Conservation (phyloP, 345 rosid genomes). For the Eucalyptus cloeziana region DNA sequence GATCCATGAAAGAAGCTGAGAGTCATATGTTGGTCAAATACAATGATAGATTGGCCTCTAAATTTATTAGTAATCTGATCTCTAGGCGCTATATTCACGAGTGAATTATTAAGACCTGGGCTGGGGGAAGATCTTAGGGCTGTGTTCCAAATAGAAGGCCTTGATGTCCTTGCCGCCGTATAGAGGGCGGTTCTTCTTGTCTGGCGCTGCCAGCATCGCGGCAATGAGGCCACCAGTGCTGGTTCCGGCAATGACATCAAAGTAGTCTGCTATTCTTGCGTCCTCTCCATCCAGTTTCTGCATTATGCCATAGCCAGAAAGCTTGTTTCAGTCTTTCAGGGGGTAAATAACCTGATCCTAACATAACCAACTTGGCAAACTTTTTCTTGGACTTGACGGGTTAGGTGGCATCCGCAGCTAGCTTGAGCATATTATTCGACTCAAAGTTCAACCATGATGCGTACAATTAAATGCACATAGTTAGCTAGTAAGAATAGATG, state of each 20-base stretch:
- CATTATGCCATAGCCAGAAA: neutral
- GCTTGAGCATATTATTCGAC: neutral
- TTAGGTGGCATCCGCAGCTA: neutral
- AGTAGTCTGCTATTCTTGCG: constrained; percentile 63
- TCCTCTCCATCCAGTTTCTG: constrained; percentile 63
- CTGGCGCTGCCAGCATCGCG: constrained; percentile 52
- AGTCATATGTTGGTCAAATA: neutral
- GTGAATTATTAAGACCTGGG: neutral
- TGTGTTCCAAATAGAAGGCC: constrained; percentile 29
- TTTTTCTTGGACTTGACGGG: neutral
- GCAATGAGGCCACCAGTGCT: constrained; percentile 71
- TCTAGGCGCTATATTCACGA: neutral
- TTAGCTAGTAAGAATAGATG: neutral
- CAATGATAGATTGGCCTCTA: neutral
- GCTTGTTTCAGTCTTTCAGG: neutral
- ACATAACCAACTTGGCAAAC: neutral
- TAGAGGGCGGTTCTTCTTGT: constrained; percentile 44
- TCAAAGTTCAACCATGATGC: neutral
- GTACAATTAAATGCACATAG: neutral
- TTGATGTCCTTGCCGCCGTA: constrained; percentile 58
- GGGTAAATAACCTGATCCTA: neutral
- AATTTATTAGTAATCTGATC: neutral
- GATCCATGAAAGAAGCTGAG: neutral
- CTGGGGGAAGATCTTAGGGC: constrained; percentile 56
- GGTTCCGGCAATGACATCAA: constrained; percentile 57